A percentile compares a stretch with the other conserved stretches of the same genome.
Evolutionary conservation across 2,329 filamentous ascomycete species (phyloP).

Genomic region (Fusarium subtropicale): DNA sequence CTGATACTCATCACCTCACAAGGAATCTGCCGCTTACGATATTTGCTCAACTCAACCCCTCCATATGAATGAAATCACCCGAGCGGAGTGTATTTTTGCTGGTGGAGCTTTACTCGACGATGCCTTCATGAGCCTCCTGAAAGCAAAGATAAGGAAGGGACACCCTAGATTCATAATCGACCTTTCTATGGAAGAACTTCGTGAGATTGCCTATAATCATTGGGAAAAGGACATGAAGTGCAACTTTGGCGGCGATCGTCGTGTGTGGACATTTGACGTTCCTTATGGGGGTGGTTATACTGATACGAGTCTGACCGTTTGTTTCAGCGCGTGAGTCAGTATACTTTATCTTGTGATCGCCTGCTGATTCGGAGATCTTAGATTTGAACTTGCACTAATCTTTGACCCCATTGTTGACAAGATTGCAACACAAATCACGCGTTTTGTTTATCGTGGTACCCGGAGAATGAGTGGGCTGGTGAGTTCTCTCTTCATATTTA

Average conservation of each 20-base stretch:
- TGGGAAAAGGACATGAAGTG: neutral
- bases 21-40: neutral
- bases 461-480: rapidly evolving
- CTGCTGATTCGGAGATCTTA: neutral
- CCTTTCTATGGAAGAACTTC: neutral
- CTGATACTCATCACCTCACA: neutral
- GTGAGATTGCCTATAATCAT: neutral
- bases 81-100: neutral
- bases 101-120: neutral
- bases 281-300: neutral
- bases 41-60: neutral
- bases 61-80: neutral
- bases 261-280: neutral
- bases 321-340: neutral
- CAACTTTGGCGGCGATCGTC: neutral
- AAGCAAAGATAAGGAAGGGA: neutral
- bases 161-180: neutral
- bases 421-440: neutral
- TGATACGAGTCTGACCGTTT: neutral
- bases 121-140: neutral
- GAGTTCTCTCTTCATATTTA: neutral
- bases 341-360: too few species aligned
- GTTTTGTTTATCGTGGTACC: neutral
- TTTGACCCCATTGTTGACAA: constrained; percentile 1
- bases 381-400: neutral